Percentiles rank a stretch among this genome's conserved stretches.
Evolutionary conservation across 768 basidiomycete species (phyloP).

Genomic region (Suillus occidentalis): DNA sequence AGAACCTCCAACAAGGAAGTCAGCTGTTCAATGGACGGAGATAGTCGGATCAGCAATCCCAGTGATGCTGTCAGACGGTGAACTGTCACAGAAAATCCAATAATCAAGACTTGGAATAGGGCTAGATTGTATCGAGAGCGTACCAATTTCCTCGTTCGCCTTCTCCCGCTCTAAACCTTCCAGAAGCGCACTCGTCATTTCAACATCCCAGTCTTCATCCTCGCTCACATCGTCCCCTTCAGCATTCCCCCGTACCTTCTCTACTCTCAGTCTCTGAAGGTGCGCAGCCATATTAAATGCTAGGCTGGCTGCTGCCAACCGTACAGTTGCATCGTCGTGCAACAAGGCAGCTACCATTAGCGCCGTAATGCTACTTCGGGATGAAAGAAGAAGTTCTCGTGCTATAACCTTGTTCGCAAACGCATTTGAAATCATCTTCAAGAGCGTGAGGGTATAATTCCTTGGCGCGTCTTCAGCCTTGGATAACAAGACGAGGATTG

Average conservation of each 20-base stretch:
- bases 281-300: conserved; percentile 73
- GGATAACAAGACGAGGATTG: conserved; percentile 46
- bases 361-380: conserved; percentile 41
- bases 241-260: conserved; percentile 33
- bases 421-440: conserved; percentile 69
- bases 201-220: conserved; percentile 83
- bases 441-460: conserved; percentile 61
- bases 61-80: conserved; percentile 82
- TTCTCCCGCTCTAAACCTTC: conserved; percentile 75
- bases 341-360: conserved; percentile 68
- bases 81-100: conserved; percentile 43
- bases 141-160: conserved; percentile 78
- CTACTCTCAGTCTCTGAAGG: conserved; percentile 63
- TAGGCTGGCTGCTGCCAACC: conserved; percentile 80
- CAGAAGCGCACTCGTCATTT: conserved; percentile 79
- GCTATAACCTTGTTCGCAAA: conserved; percentile 49
- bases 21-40: conserved; percentile 66
- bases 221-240: conserved; percentile 44
- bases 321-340: conserved; percentile 64
- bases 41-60: conserved; percentile 72
- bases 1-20: conserved; percentile 68
- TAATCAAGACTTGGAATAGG: conserved; percentile 4
- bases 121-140: conserved; percentile 29
- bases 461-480: conserved; percentile 43
- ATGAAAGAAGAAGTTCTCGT: conserved; percentile 38